Evolutionary conservation across 768 basidiomycete genomes (phyloP).

Genomic region (Filobasidium wieringae): DNA sequence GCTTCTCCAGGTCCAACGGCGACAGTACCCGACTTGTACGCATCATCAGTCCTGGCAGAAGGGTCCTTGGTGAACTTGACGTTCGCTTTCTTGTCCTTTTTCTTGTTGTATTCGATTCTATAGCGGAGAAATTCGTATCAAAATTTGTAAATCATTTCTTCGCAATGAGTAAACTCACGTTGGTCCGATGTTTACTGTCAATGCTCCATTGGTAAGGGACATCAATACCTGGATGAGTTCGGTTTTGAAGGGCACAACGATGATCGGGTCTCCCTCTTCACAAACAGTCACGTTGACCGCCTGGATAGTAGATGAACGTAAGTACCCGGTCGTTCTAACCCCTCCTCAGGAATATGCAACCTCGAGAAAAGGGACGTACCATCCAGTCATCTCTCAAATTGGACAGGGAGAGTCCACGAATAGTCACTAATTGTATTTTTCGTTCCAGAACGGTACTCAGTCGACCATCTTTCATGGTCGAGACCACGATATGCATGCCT

Average conservation of each 20-base stretch:
- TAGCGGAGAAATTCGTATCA: too few relatives aligned
- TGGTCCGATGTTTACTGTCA: conserved; percentile 61
- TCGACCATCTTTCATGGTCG: conserved; percentile 52
- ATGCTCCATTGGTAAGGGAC: conserved; percentile 63
- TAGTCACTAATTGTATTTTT: conserved; percentile 78
- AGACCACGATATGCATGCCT: conserved; percentile 66
- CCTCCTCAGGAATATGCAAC: not conserved
- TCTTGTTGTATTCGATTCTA: conserved; percentile 83
- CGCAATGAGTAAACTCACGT: conserved; percentile 62
- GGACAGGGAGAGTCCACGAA: conserved; percentile 75
- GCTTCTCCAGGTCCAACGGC: conserved; percentile 81
- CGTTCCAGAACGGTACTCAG: conserved; percentile 57
- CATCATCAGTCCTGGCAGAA: conserved; percentile 59
- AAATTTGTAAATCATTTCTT: too few relatives aligned
- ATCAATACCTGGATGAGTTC: conserved; percentile 75
- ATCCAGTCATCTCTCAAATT: conserved; percentile 91
- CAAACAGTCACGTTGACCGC: conserved; percentile 62
- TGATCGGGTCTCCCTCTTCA: conserved; percentile 89
- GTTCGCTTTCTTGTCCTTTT: conserved; percentile 84
- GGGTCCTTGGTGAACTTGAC: conserved; percentile 88
- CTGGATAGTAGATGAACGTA: conserved; percentile 39
- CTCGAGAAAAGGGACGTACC: conserved; percentile 43
- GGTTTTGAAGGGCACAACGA: conserved; percentile 90
- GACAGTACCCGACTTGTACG: conserved; percentile 87
- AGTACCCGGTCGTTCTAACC: too few relatives aligned